Conservation (phyloP, 495 filamentous ascomycete genomes). For the Aspergillus egyptiacus region DNA sequence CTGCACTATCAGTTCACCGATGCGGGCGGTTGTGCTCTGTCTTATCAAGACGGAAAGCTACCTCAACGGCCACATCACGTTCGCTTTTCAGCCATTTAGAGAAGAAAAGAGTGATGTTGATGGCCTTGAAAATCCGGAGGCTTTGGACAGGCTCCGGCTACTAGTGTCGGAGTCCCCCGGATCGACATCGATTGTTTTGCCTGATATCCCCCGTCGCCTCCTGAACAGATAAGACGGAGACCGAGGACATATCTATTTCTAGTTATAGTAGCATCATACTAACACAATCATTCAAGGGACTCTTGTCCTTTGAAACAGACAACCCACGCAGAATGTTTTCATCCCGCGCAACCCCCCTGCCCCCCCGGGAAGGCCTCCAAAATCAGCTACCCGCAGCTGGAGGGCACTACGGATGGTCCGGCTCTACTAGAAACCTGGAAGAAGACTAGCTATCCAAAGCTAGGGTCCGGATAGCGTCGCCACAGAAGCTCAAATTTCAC, state of each 20-base stretch:
- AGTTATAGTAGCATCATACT: too few species aligned
- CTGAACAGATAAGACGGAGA: not conserved
- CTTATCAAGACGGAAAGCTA: not conserved
- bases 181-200: slow-evolving; percentile 14
- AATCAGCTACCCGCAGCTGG: not conserved
- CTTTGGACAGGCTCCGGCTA: slow-evolving; percentile 14
- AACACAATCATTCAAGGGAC: too few species aligned
- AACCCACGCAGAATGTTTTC: too few species aligned
- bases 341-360: too few species aligned
- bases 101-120: too few species aligned
- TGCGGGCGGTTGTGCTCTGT: not conserved
- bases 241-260: too few species aligned
- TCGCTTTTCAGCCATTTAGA: too few species aligned
- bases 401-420: not conserved
- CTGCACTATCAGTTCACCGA: not conserved
- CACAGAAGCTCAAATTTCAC: slow-evolving; percentile 19
- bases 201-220: not conserved
- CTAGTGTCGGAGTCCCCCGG: too few species aligned
- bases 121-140: too few species aligned
- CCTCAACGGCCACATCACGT: not conserved
- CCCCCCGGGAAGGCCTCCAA: too few species aligned
- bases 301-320: too few species aligned
- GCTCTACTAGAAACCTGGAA: not conserved
- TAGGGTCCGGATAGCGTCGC: slow-evolving; percentile 21
- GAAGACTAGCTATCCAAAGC: slow-evolving; percentile 12